Base-by-base conservation (phyloP, 345 rosid species). In the Brassica rapa region DNA sequence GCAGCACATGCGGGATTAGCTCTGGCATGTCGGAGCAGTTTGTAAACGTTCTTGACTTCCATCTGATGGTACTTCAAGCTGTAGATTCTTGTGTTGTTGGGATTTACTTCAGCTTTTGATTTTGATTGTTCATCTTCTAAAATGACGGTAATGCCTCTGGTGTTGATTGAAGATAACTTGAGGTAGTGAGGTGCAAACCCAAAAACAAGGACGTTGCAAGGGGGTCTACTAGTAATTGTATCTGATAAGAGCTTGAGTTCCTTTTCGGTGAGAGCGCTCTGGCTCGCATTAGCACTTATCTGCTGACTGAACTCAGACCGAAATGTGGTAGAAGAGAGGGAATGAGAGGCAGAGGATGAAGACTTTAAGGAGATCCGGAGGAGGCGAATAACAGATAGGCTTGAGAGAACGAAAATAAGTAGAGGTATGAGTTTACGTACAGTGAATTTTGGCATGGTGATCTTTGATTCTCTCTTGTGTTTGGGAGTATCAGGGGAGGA, bases 131-230 rank as follows among this genome's bases (percentile, higher is more conserved):
- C 86, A 72, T 92, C 97, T 75, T 92, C 94, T 6, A 92, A 84
- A 75, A 91, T 83, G 76, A 89, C 64, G 16, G 88, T 94, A 74
- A 57, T 83, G 73, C 97, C 97, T 61, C 85, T 86, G 25, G 83
- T 84, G 81, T 92, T 94, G 73, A 88, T 63, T 56, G 84, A 84
- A 37, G 93, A 83, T 75, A 94, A 81, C 71, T 46, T 80, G 46
- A 88, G 79, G 84, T 90, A 86, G 59, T 84, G 89, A 12, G 82
- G 77, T 66, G 87, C 87, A 55, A 84, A 77, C 61, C 97, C 97
- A 6, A 94, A 91, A 66, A 89, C 81, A 61, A 94, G 98, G 70
- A 92, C 85, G 77, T 89, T 92, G 87, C 98, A 90, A 43, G 97
- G 98, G 14, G 86, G 83, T 79, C 67, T 87, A 25, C 15, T 59